Conservation (phyloP, 148 eudicot genomes). For the Vaccinium vitisidaea region DNA sequence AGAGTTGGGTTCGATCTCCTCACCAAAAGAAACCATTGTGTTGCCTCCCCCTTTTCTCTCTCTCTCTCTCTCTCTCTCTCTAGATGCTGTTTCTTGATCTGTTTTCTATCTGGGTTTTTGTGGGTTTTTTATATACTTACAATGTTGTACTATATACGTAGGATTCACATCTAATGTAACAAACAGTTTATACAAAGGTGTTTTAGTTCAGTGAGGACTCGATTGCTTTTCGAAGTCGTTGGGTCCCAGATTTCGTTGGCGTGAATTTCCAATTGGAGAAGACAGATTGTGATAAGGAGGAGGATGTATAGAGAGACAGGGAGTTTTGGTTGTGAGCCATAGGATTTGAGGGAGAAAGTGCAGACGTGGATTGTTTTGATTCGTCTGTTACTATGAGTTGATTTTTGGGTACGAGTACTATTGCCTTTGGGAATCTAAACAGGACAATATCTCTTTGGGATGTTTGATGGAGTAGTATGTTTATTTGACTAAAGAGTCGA, state of each 20-base stretch:
- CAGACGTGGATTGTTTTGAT: not conserved
- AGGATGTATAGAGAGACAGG: not conserved
- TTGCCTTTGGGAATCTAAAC: not conserved
- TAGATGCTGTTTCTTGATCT: not conserved
- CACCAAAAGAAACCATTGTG: slow-evolving; percentile 7
- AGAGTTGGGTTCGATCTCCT: slow-evolving; percentile 1
- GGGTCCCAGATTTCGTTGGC: not conserved
- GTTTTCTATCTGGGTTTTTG: not conserved
- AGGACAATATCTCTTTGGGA: not conserved
- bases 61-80: not conserved
- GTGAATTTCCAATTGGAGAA: not conserved
- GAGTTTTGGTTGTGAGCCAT: not conserved
- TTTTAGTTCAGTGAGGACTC: not conserved
- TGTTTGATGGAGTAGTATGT: not conserved
- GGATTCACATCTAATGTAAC: too few species aligned
- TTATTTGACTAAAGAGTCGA: not conserved
- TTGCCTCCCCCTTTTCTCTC: not conserved
- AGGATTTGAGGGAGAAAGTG: not conserved
- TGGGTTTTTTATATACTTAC: not conserved
- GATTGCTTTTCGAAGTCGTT: not conserved
- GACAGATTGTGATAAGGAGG: too few species aligned
- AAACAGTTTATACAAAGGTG: not conserved
- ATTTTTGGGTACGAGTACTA: not conserved
- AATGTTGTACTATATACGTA: not conserved
- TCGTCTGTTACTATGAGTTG: not conserved